Evolutionary conservation across 176 grass and related monocot genomes (phyloP), one percentile per base, ranked within the genome.

Genomic region (Avena sativa): DNA sequence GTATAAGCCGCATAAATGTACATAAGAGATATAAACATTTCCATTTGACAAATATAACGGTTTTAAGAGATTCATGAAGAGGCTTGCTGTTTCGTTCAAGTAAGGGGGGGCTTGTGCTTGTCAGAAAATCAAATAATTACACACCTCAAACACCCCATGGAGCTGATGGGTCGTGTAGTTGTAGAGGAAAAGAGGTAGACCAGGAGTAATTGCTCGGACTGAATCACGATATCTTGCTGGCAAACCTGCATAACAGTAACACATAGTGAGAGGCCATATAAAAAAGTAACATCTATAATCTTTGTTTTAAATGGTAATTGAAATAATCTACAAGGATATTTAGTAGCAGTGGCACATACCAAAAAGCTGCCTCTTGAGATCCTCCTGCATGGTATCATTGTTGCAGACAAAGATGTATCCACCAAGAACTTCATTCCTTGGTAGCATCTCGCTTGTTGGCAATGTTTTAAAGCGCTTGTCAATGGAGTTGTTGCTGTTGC

Each of bases 391-490:
- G 38, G 97, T 98, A 74, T 98, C 97, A 68, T 98, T 98, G 86
- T 98, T 98, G 92, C 97, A 98, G 40, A 98, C 97, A 88, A 98
- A 98, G 64, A 98, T 96, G 83, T 98, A 98, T 38, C 97, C 97
- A 83, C 97, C 97, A 81, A 98, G 92, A 84, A 98, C 89, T 81
- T 96, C 97, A 87, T 98, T 98, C 86, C 94, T 96, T 8, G 97
- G 97, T 12, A 98, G 87, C 93, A 98, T 98, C 87, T 98, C 97
- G 66, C 93, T 92, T 0, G 97, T 92, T 73, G 97, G 97, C 83
- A 98, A 79, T 10, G 93, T 98, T 81, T 98, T 98, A 83, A 98
- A 98, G 67, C 97, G 87, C 90, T 98, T 98, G 81, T 98, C 97
- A 76, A 90, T 74, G 30, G 81, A 76, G 68, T 76, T 88, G 53